A percentile compares a stretch with the other conserved stretches of the same genome.
Conservation (phyloP, 305 asterid species). For the Plantago coronopus region DNA sequence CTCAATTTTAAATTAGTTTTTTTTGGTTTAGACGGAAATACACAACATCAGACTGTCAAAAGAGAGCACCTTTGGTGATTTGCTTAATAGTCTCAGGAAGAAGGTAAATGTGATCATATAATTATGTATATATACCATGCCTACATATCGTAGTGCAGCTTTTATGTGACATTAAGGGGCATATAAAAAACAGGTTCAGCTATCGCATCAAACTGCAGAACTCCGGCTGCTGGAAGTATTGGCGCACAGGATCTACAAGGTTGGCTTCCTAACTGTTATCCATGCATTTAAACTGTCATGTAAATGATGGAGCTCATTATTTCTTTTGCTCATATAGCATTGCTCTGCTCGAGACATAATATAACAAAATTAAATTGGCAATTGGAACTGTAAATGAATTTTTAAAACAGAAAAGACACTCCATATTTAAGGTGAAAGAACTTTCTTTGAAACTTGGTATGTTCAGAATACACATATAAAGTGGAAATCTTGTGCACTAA, state of each 20-base stretch:
- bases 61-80: conserved; percentile 44
- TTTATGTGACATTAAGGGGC: conserved; percentile 19
- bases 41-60: conserved; percentile 44
- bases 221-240: conserved; percentile 61
- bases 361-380: conserved; percentile 6
- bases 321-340: background rate
- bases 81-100: conserved; percentile 39
- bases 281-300: background rate
- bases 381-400: background rate
- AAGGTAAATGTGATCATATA: conserved; percentile 28
- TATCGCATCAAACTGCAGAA: conserved; percentile 52
- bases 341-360: background rate
- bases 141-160: conserved; percentile 13
- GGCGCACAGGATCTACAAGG: conserved; percentile 62
- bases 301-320: background rate
- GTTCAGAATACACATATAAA: no score
- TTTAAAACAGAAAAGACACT: background rate
- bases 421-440: no score
- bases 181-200: conserved; percentile 36
- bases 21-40: conserved; percentile 30
- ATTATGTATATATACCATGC: conserved; percentile 13
- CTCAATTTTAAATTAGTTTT: background rate
- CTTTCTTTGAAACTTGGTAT: no score
- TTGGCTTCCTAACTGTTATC: conserved; percentile 23
- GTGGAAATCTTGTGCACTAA: no score